phyloP scores from a whole-genome alignment of 1,284 basidiomycete species.

The Fomitopsis pinicola region DNA sequence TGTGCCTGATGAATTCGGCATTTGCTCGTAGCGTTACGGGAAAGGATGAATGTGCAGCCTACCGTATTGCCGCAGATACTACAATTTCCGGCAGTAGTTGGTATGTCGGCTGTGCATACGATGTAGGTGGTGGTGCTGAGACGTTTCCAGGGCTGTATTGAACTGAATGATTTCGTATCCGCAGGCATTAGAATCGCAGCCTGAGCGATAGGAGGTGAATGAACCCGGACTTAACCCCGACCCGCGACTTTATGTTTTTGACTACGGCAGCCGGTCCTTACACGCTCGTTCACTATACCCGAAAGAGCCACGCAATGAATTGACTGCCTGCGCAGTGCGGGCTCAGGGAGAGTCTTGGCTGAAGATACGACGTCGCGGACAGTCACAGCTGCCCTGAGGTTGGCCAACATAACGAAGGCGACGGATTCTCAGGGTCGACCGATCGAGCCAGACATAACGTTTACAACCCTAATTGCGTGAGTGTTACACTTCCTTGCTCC shows the following conservation, averaged over 20 bases:
- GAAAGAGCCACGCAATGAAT: not conserved
- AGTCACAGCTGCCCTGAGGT: slow-evolving; percentile 14
- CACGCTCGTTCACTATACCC: too few species aligned
- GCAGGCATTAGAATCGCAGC: slow-evolving; percentile 9
- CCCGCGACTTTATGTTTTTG: slow-evolving; percentile 8
- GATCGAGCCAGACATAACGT: not conserved
- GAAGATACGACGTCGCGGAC: slow-evolving; percentile 16
- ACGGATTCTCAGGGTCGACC: not conserved
- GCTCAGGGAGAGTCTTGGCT: slow-evolving; percentile 14
- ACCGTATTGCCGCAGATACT: slow-evolving; percentile 10
- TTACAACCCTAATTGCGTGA: not conserved
- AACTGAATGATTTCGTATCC: slow-evolving; percentile 10
- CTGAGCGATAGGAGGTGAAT: slow-evolving; percentile 8
- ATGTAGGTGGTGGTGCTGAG: too few species aligned
- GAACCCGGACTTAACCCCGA: slow-evolving; percentile 1
- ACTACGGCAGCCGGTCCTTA: slow-evolving; percentile 6
- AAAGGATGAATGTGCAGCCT: slow-evolving; percentile 10
- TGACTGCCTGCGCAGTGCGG: slow-evolving; percentile 5
- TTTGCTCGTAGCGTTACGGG: slow-evolving; percentile 6
- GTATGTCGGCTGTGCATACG: not conserved
- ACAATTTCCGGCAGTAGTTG: slow-evolving; percentile 10
- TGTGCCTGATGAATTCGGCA: not conserved
- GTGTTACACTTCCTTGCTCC: not conserved
- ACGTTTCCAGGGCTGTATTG: slow-evolving; percentile 8
- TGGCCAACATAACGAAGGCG: slow-evolving; percentile 11